Conservation (phyloP, 305 asterid species). For the Nicotiana rustica region DNA sequence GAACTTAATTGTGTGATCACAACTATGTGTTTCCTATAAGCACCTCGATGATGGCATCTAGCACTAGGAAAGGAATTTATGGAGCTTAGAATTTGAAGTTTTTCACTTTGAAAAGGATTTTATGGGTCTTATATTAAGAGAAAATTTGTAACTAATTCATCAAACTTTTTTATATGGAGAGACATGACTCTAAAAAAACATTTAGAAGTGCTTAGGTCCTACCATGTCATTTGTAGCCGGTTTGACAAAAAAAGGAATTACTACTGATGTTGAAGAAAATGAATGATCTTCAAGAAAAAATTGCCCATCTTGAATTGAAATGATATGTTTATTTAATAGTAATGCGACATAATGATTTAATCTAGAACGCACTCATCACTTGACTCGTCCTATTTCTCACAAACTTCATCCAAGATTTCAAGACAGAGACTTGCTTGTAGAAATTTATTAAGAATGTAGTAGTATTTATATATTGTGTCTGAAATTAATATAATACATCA, state of each 20-base stretch:
- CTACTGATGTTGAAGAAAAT: neutral
- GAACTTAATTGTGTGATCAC: too few relatives aligned
- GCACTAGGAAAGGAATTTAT: too few relatives aligned
- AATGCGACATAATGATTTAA: slow-evolving; percentile 4
- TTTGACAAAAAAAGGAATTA: neutral
- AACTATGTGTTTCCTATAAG: too few relatives aligned
- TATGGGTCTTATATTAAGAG: neutral
- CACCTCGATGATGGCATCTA: too few relatives aligned
- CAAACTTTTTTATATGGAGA: neutral
- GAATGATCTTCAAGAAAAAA: neutral
- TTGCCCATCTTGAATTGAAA: neutral
- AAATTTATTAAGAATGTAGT: neutral
- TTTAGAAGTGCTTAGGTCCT: neutral
- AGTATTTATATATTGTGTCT: neutral
- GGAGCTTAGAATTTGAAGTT: neutral
- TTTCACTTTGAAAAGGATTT: neutral
- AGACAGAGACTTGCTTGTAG: neutral
- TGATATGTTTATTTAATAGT: neutral
- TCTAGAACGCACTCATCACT: neutral
- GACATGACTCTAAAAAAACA: neutral
- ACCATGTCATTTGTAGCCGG: neutral
- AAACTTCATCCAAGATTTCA: neutral
- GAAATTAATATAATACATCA: neutral
- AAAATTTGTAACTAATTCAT: neutral
- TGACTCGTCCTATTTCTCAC: neutral